These are phyloP conservation scores for Neonectria neomacrospora DNA, from an alignment of 2,329 filamentous ascomycete species.

Conservation along the genomic window DNA sequence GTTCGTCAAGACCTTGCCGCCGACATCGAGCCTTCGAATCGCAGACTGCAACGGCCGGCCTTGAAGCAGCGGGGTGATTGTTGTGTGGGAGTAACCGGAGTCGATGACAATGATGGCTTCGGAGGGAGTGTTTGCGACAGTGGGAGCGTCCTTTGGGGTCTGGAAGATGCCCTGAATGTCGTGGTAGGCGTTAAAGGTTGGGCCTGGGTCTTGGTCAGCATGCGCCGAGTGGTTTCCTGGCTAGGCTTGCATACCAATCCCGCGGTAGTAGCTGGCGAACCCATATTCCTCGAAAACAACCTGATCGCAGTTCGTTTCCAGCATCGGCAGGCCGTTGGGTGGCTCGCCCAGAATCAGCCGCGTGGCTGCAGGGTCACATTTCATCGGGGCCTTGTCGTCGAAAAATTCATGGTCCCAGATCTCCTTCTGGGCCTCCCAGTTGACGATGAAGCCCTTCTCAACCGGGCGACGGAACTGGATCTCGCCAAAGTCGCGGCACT, in stretches of 20 bases:
- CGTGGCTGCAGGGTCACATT: constrained; percentile 82
- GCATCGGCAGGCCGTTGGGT: constrained; percentile 80
- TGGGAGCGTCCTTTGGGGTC: constrained; percentile 61
- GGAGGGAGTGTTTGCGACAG: constrained; percentile 63
- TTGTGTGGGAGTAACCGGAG: constrained; percentile 92
- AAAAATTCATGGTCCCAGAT: constrained; percentile 95
- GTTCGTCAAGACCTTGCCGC: constrained; percentile 93
- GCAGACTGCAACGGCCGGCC: constrained; percentile 84
- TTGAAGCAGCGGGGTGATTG: constrained; percentile 84
- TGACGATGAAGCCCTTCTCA: constrained; percentile 94
- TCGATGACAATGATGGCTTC: constrained; percentile 92
- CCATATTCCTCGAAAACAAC: constrained; percentile 98
- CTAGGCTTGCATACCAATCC: constrained; percentile 64
- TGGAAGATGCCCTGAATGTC: constrained; percentile 77
- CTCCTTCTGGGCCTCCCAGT: constrained; percentile 95
- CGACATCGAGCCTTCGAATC: constrained; percentile 86
- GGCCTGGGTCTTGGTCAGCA: constrained; percentile 58
- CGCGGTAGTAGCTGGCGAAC: constrained; percentile 86
- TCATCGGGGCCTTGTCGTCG: constrained; percentile 71
- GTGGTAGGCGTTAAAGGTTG: constrained; percentile 84
- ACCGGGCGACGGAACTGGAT: constrained; percentile 87
- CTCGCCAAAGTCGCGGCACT: constrained; percentile 90
- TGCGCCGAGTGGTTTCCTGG: not conserved
- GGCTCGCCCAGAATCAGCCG: constrained; percentile 87
- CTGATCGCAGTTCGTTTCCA: constrained; percentile 94